Conservation (phyloP, 1,139 yeast genomes). For the Insectozyma bohioensis region DNA sequence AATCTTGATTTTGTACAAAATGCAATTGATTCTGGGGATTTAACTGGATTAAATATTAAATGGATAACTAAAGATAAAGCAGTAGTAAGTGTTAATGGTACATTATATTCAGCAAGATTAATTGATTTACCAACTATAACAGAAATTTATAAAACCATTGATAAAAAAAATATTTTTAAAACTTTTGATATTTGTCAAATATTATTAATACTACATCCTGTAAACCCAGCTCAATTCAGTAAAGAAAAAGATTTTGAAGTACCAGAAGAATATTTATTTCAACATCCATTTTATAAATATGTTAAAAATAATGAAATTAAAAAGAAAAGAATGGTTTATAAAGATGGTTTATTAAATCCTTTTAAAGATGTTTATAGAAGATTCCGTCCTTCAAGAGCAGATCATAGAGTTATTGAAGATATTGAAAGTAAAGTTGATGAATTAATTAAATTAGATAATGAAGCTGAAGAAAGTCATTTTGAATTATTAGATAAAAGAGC, state of each 20-base stretch:
- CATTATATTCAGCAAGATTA: conserved; percentile 76
- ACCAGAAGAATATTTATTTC: conserved; percentile 36
- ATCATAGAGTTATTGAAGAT: conserved; percentile 54
- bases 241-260: conserved; percentile 43
- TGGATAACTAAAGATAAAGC: conserved; percentile 85
- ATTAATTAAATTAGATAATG: conserved; percentile 71
- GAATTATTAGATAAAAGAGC: conserved; percentile 62
- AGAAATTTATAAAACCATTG: conserved; percentile 87
- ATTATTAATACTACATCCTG: conserved; percentile 67
- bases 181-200: conserved; percentile 86
- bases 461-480: conserved; percentile 78
- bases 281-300: conserved; percentile 48
- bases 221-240: conserved; percentile 45
- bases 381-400: conserved; percentile 52
- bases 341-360: conserved; percentile 86
- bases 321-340: conserved; percentile 47
- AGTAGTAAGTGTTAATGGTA: conserved; percentile 53
- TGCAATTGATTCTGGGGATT: conserved; percentile 80
- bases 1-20: conserved; percentile 76
- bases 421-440: conserved; percentile 81
- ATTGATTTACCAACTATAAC: conserved; percentile 89
- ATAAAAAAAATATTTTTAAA: conserved; percentile 84
- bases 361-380: conserved; percentile 47
- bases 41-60: conserved; percentile 68
- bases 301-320: conserved; percentile 42